Evolutionary conservation across 2,329 filamentous ascomycete genomes (phyloP).

Genomic region (Alternaria longipes): DNA sequence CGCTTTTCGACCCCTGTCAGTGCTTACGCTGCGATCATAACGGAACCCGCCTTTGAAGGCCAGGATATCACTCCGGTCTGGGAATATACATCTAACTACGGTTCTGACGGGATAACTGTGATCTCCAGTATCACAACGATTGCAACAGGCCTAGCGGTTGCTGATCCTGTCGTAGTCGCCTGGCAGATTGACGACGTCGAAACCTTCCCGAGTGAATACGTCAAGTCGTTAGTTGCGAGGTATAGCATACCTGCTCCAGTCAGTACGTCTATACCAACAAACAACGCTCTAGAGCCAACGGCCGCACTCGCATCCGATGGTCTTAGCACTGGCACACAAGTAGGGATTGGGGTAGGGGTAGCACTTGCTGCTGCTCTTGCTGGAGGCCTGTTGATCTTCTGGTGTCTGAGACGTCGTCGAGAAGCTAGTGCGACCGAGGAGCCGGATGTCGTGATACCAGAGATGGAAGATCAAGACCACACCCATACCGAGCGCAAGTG

Average conservation of each 20-base stretch:
- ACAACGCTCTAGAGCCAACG: not conserved
- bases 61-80: no score
- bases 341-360: accelerated
- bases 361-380: not conserved
- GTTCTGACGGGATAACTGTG: no score
- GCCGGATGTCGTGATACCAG: not conserved
- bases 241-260: not conserved
- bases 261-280: not conserved
- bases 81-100: no score
- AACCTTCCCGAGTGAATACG: not conserved
- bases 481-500: not conserved
- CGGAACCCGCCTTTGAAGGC: no score
- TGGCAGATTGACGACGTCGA: not conserved
- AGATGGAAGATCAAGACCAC: not conserved
- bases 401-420: not conserved
- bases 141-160: not conserved
- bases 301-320: not conserved
- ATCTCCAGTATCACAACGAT: not conserved
- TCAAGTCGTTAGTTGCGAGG: not conserved
- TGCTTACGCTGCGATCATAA: no score
- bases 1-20: no score
- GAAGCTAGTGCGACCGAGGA: not conserved
- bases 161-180: not conserved
- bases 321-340: not conserved
- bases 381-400: not conserved